These are phyloP conservation scores for Setomelanomma holmii DNA, from an alignment of 2,329 filamentous ascomycete species.

Conservation along the genomic window DNA sequence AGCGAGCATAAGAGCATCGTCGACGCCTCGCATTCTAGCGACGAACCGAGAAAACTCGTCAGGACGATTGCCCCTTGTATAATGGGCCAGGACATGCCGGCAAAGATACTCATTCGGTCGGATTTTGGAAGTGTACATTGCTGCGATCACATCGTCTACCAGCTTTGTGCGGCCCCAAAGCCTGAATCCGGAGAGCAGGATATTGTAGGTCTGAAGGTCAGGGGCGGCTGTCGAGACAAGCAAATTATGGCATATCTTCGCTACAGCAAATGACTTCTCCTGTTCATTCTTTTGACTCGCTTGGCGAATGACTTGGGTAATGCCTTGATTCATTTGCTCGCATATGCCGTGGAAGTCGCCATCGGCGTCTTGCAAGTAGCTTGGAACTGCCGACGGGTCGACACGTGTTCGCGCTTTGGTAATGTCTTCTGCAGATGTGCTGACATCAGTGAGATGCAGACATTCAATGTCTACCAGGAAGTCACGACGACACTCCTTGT, in stretches of 20 bases:
- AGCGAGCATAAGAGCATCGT: constrained; percentile 51
- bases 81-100: constrained; percentile 50
- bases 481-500: constrained; percentile 12
- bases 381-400: constrained; percentile 27
- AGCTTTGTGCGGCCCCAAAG: constrained; percentile 34
- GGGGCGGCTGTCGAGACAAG: constrained; percentile 68
- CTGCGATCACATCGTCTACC: constrained; percentile 38
- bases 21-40: constrained; percentile 51
- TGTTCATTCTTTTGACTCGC: constrained; percentile 15
- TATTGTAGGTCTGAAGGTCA: constrained; percentile 73
- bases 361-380: constrained; percentile 49
- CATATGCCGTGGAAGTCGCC: constrained; percentile 43
- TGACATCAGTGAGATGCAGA: constrained; percentile 14
- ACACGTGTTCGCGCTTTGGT: constrained; percentile 11
- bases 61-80: constrained; percentile 38
- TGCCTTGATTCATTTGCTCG: constrained; percentile 39
- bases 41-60: constrained; percentile 50
- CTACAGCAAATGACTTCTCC: constrained; percentile 24
- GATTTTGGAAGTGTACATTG: constrained; percentile 47
- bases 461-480: constrained; percentile 23
- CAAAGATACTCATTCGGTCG: constrained; percentile 57
- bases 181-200: constrained; percentile 69
- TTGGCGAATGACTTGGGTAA: constrained; percentile 30
- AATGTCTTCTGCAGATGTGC: constrained; percentile 19
- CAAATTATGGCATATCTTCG: constrained; percentile 67